Conservation (phyloP, 2,329 filamentous ascomycete species). For the Diaporthe humulicola region DNA sequence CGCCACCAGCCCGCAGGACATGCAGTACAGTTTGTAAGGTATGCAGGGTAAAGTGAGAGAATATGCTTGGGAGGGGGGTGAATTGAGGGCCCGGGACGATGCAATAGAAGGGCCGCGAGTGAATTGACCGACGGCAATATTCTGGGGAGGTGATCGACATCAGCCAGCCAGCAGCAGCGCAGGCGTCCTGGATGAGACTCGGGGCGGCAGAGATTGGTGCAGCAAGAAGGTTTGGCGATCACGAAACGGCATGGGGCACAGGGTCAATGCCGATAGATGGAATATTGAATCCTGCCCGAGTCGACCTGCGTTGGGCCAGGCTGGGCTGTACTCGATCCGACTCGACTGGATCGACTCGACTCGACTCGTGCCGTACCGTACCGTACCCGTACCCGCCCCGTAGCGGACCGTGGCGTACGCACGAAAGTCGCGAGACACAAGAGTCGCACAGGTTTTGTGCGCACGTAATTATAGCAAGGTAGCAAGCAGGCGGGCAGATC, state of each 20-base stretch:
- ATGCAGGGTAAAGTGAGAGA: slow-evolving; percentile 6
- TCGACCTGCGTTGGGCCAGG: not conserved
- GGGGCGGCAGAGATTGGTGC: slow-evolving; percentile 21
- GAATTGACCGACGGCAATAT: slow-evolving; percentile 32
- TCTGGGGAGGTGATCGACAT: slow-evolving; percentile 23
- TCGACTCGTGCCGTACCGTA: slow-evolving; percentile 9
- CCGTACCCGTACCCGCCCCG: slow-evolving; percentile 5
- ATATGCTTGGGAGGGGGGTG: not conserved
- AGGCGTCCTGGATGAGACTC: slow-evolving; percentile 18
- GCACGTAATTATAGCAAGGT: slow-evolving; percentile 6
- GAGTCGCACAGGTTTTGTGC: slow-evolving; percentile 17
- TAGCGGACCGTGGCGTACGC: slow-evolving; percentile 6
- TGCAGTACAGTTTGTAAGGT: not conserved
- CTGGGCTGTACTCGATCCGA: not conserved
- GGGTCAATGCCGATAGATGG: slow-evolving; percentile 21
- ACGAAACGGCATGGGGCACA: slow-evolving; percentile 4
- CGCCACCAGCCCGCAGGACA: slow-evolving; percentile 2
- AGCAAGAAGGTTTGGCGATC: slow-evolving; percentile 28
- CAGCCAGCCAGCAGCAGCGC: slow-evolving; percentile 23
- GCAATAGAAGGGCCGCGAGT: not conserved
- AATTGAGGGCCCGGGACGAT: not conserved
- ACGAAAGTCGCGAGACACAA: slow-evolving; percentile 12
- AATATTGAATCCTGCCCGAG: not conserved
- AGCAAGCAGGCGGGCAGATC: not conserved
- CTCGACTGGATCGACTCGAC: not conserved